A percentile compares a stretch with the other conserved stretches of the same genome.
These are phyloP conservation scores for Zasmidium cellare DNA, from an alignment of 2,329 filamentous ascomycete genomes.

Conservation along the genomic window DNA sequence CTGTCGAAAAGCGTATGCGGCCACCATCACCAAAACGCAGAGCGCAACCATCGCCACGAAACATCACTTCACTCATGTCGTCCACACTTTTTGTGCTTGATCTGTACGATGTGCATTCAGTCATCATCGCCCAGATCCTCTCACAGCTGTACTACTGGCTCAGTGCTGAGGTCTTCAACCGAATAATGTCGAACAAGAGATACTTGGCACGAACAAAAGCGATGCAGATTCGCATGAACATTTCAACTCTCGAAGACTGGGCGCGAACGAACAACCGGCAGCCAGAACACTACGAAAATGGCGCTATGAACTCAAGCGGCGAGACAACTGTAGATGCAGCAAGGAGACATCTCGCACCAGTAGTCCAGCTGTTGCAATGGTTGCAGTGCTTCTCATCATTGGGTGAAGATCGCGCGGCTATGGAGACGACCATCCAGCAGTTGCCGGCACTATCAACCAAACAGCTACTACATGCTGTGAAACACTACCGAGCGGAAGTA, in stretches of 20 bases:
- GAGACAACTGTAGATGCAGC: constrained; percentile 85
- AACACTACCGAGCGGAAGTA: constrained; percentile 91
- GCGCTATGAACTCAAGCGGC: constrained; percentile 79
- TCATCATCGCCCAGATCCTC: constrained; percentile 88
- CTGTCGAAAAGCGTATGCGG: constrained; percentile 83
- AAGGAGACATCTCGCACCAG: constrained; percentile 79
- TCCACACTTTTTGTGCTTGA: constrained; percentile 97
- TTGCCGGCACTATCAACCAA: constrained; percentile 80
- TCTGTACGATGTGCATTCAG: constrained; percentile 97
- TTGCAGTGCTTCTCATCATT: constrained; percentile 95
- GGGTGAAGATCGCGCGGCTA: constrained; percentile 82
- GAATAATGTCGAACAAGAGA: constrained; percentile 93
- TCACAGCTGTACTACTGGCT: constrained; percentile 96
- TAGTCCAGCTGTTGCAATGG: constrained; percentile 95
- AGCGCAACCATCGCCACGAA: constrained; percentile 88
- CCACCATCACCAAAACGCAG: constrained; percentile 91
- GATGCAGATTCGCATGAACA: constrained; percentile 99
- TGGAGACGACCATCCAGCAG: constrained; percentile 86
- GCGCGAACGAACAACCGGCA: constrained; percentile 88
- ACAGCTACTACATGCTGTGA: constrained; percentile 87
- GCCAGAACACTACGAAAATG: constrained; percentile 92
- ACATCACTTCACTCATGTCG: constrained; percentile 91
- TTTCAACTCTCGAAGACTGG: constrained; percentile 95
- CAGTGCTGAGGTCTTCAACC: constrained; percentile 93
- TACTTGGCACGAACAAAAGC: constrained; percentile 95